Evolutionary conservation across 116 monocot species (phyloP), one percentile per base, ranked within the genome.

Genomic region (Posidonia oceanica): DNA sequence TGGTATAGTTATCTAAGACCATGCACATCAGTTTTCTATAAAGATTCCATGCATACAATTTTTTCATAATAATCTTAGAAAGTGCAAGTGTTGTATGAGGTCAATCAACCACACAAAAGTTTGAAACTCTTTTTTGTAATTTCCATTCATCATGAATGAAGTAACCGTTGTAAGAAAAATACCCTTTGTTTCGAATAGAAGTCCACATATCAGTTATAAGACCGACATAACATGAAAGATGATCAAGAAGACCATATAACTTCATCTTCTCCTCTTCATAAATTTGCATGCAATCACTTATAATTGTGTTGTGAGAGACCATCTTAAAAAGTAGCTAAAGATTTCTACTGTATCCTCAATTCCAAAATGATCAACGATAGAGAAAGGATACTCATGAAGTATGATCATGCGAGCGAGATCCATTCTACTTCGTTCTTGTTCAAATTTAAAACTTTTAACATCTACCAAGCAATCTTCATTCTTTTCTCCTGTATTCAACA

Each of bases 141-240:
- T 52, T 53, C 68, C 51, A 68, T 39, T 51, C 22, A 23, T 23
- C 18, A 52, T 68, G 52, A 52, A 52, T 54, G 39, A 68, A 68
- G 29, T 68, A 51, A 16, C 21, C 48, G 6, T 52, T 68, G 2
- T 53, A 1, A 52, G 68, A 20, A 4, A 68, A n/a, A 18, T 6
- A 68, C 5, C 53, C 52, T 68, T 23, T 68, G 14, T 52, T 68
- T 36, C 22, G 48, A 52, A 3, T 22, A 17, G 52, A 48, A 22
- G 68, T 54, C 51, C 52, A 68, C 52, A 68, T 68, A 21, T 68
- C 68, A 29, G 3, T 52, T 7, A 52, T 68, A 29, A 68, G n/a
- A 14, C 17, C 18, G 16, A 68, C 7, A n/a, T 2, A 18, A 23
- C 68, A 20, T 12, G 16, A 11, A 52, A 52, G 0, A 7, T 16